Conservation (phyloP, 371 early-diverging fungal genomes). For the Mucor plumbeus region DNA sequence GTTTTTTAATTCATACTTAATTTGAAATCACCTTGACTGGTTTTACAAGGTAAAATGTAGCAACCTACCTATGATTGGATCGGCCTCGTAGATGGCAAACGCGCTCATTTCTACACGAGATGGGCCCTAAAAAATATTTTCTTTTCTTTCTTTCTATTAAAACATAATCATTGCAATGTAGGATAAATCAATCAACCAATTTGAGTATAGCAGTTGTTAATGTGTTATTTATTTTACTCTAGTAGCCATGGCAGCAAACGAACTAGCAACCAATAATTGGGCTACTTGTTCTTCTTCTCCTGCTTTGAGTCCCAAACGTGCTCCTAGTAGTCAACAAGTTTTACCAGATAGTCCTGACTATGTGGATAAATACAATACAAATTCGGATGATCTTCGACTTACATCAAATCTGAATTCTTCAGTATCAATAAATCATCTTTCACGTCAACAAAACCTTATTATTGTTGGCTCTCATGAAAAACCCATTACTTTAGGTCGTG, state of each 20-base stretch:
- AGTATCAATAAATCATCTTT: slow-evolving; percentile 1
- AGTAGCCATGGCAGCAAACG: background rate
- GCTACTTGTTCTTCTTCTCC: background rate
- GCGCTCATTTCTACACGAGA: slow-evolving; percentile 5
- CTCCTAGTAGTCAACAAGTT: background rate
- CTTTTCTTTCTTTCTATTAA: background rate
- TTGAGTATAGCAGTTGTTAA: background rate
- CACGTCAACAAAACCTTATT: slow-evolving; percentile 19
- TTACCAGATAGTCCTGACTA: slow-evolving; percentile 22
- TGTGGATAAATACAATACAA: slow-evolving; percentile 14
- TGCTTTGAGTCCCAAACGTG: background rate
- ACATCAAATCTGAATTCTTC: slow-evolving; percentile 33
- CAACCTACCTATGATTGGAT: background rate
- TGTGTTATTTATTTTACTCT: background rate
- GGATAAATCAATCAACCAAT: background rate
- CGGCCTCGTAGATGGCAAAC: background rate
- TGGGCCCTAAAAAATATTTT: background rate
- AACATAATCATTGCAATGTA: background rate
- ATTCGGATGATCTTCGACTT: slow-evolving; percentile 46
- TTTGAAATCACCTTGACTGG: background rate
- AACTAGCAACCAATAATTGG: background rate
- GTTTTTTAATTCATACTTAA: no score
- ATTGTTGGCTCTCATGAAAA: slow-evolving; percentile 52
- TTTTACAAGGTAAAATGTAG: background rate
- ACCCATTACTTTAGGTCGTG: slow-evolving; percentile 59